Conservation (phyloP, 371 early-diverging fungal genomes). For the Actinomortierella ambigua region DNA sequence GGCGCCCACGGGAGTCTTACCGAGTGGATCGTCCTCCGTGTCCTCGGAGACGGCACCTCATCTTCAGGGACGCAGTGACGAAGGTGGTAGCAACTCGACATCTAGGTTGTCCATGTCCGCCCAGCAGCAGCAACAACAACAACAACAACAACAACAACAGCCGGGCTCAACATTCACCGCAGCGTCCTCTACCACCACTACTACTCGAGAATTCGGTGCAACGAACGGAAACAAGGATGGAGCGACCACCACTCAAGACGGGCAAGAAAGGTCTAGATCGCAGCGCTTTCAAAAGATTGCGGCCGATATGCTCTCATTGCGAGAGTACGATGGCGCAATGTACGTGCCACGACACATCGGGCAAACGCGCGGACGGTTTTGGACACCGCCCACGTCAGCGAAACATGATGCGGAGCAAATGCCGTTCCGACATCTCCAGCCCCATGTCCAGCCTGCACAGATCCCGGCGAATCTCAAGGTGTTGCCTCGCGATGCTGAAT, state of each 20-base stretch:
- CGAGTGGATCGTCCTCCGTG: too few species aligned
- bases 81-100: not conserved
- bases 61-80: not conserved
- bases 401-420: too few species aligned
- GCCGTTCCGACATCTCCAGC: not conserved
- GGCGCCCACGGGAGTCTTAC: too few species aligned
- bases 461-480: conserved; percentile 26
- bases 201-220: not conserved
- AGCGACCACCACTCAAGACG: not conserved
- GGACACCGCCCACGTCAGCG: not conserved
- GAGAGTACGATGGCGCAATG: not conserved
- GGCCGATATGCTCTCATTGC: not conserved
- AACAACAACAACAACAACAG: not conserved
- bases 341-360: not conserved
- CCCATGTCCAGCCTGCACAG: not conserved
- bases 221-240: not conserved
- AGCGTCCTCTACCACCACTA: too few species aligned
- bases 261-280: not conserved
- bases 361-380: not conserved
- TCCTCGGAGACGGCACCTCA: not conserved
- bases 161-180: not conserved
- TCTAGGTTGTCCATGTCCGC: too few species aligned
- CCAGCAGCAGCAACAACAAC: not conserved
- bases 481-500: conserved; percentile 39
- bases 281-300: conserved; percentile 1